phyloP scores from a whole-genome alignment of 371 early-diverging fungal genomes.

The Apophysomyces ossiformis region DNA sequence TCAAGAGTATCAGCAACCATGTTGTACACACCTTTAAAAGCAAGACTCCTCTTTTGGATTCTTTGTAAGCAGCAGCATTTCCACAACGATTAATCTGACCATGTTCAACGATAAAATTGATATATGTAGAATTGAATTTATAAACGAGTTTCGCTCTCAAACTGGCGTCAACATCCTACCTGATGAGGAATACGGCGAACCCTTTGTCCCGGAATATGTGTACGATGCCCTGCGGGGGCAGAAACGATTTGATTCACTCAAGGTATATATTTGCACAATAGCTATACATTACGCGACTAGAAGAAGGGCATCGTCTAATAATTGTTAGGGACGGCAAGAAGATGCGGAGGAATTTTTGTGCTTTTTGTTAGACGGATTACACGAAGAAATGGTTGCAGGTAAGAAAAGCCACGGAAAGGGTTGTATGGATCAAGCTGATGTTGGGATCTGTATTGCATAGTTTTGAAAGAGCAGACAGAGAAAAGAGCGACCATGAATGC shows the following conservation, averaged over 20 bases:
- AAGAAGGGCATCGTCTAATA: background rate
- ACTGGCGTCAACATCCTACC: conserved; percentile 12
- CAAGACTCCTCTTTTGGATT: conserved; percentile 81
- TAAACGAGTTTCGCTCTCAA: conserved; percentile 72
- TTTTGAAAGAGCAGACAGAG: conserved; percentile 33
- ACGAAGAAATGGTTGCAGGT: conserved; percentile 86
- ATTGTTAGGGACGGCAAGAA: conserved; percentile 85
- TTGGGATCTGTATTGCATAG: conserved; percentile 1
- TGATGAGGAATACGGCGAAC: conserved; percentile 62
- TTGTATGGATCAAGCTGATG: background rate
- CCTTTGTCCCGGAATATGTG: conserved; percentile 93
- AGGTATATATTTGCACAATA: conserved; percentile 28
- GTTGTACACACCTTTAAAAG: conserved; percentile 75
- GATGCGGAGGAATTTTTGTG: conserved; percentile 97
- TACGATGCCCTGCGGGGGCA: conserved; percentile 85
- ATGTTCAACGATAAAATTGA: background rate
- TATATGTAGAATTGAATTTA: conserved; percentile 69
- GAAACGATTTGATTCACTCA: conserved; percentile 81
- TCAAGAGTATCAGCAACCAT: conserved; percentile 68
- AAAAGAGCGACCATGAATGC: conserved; percentile 31
- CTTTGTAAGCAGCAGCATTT: conserved; percentile 62
- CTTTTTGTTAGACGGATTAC: conserved; percentile 90
- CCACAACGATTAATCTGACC: background rate
- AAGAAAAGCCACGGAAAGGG: conserved; percentile 15
- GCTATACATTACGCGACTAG: background rate